Evolutionary conservation across 345 rosid genomes (phyloP).

Genomic region (Abelmoschus esculentus): DNA sequence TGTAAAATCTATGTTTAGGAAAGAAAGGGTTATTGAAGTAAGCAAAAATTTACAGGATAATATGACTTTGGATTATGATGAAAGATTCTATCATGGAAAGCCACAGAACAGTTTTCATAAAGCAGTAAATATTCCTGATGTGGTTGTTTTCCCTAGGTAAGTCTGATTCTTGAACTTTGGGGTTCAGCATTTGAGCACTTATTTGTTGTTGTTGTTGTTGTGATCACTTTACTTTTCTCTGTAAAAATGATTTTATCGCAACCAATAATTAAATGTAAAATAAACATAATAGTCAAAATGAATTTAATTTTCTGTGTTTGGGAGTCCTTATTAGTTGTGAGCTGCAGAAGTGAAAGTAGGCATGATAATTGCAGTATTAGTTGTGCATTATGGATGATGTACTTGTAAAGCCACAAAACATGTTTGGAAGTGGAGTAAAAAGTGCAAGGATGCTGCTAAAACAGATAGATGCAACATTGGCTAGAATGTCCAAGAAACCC

Average conservation of each 20-base stretch:
- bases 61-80: conserved; percentile 74
- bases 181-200: background rate
- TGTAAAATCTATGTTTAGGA: background rate
- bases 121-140: conserved; percentile 83
- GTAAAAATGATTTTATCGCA: background rate
- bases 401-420: background rate
- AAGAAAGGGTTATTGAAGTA: background rate
- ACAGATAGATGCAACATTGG: background rate
- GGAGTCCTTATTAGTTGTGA: background rate
- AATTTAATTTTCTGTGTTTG: background rate
- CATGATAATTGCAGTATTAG: background rate
- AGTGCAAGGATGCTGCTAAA: background rate
- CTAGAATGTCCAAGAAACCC: background rate
- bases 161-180: conserved; percentile 15
- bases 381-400: background rate
- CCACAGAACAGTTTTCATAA: conserved; percentile 89
- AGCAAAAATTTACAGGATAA: conserved; percentile 43
- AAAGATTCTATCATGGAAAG: conserved; percentile 79
- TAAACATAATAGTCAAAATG: background rate
- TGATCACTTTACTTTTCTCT: background rate
- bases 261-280: background rate
- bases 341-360: background rate
- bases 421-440: background rate
- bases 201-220: background rate
- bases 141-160: conserved; percentile 81